Base-by-base conservation (phyloP, 805 yeast species). In the Teunomyces barrocoloradensis region DNA sequence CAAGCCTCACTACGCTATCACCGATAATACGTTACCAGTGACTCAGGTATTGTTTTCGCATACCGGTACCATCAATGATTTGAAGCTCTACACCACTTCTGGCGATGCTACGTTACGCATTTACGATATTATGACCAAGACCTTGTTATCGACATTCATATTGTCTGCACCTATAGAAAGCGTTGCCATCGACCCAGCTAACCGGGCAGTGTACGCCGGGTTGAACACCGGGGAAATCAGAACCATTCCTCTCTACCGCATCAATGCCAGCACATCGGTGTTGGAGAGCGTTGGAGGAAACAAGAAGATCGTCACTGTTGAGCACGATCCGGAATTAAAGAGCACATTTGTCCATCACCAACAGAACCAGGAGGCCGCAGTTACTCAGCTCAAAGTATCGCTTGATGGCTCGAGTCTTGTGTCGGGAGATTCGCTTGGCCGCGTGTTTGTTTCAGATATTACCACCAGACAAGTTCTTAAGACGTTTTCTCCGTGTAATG, bases 341-440 rank as follows among this genome's bases (percentile, higher is more conserved):
- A 69, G 68, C 15, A 78, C 89, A 0, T 76, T 85, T 44, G 75
- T 77, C 3, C 82, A 79, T 45, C 85, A 79, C 56, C 67, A 65
- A 23, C 71, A 45, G 47, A 38, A 34, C 40, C 43, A 34, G 9
- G 28, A 9, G 7, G 47, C 35, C 11, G 50, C 59, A 2, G 79
- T 87, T 2, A 79, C 88, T 0, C 68, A 79, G 34, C 53, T 90
- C 44, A 72, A 69, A 1, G 64, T 87, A 2, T 81, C 90, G 5
- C 68, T 86, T 58, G 97, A 91, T 60, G 96, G 92, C 4, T 80
- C 91, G 13, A 63, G 71, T 32, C 57, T 91, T 5, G 69, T 86
- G 2, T 79, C 89, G 5, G 97, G 97, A 30, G 95, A 88, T 60
- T 63, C 75, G 0, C 58, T 55, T n/a, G 97, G 97, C 1, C 73